These are phyloP conservation scores for Penicillium maclennaniae DNA, from an alignment of 495 filamentous ascomycete genomes.

Conservation along the genomic window DNA sequence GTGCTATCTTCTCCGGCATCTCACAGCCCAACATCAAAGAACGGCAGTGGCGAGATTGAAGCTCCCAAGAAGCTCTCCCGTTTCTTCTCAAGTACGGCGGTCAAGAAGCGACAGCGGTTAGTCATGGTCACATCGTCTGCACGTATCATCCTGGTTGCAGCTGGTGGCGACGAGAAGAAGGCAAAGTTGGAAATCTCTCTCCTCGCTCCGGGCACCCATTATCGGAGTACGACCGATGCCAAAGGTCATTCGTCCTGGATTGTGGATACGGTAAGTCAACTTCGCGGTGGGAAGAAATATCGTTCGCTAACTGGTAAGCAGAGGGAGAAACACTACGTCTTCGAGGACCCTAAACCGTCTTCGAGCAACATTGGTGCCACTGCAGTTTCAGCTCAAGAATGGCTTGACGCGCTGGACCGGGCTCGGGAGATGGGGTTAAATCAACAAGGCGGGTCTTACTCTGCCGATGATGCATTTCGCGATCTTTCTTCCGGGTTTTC, in stretches of 20 bases:
- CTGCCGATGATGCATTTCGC: constrained; percentile 64
- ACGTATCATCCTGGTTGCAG: constrained; percentile 83
- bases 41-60: constrained; percentile 56
- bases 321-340: constrained; percentile 87
- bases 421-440: constrained; percentile 76
- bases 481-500: constrained; percentile 69
- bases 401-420: constrained; percentile 79
- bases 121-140: constrained; percentile 95
- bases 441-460: constrained; percentile 66
- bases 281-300: background rate
- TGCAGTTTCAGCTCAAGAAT: constrained; percentile 66
- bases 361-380: constrained; percentile 43
- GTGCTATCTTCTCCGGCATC: constrained; percentile 71
- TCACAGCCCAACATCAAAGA: constrained; percentile 63
- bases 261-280: constrained; percentile 82
- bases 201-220: constrained; percentile 64
- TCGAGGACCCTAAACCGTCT: constrained; percentile 81
- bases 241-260: constrained; percentile 86
- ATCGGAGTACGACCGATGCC: constrained; percentile 72
- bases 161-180: constrained; percentile 94
- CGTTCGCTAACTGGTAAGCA: constrained; percentile 35
- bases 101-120: constrained; percentile 88
- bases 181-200: constrained; percentile 86
- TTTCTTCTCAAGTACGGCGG: constrained; percentile 83
- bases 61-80: constrained; percentile 80